Evolutionary conservation across 139 green algal genomes (phyloP).

Genomic region (Micractinium conductrix): DNA sequence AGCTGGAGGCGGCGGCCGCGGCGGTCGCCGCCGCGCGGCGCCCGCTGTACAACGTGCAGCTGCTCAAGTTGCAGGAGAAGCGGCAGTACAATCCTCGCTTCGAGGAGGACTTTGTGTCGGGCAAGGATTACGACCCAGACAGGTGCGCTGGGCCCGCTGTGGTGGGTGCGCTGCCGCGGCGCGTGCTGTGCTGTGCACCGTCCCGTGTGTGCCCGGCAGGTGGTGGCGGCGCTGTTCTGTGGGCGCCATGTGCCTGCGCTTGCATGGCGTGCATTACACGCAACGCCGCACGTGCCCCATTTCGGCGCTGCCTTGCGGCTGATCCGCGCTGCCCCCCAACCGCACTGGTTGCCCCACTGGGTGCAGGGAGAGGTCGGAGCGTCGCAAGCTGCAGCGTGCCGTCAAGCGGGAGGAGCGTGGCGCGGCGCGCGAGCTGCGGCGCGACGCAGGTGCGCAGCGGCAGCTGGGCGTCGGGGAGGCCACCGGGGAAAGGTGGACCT

Average conservation of each 20-base stretch:
- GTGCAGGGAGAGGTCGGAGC: slow-evolving; percentile 66
- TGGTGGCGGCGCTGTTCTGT: too few species aligned
- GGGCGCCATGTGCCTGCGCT: too few species aligned
- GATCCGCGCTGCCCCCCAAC: neutral
- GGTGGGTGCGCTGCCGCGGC: too few species aligned
- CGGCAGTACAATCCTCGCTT: slow-evolving; percentile 85
- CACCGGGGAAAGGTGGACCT: too few species aligned
- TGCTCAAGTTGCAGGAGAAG: slow-evolving; percentile 53
- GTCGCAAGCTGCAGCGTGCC: slow-evolving; percentile 69
- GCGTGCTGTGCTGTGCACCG: too few species aligned
- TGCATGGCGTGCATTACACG: too few species aligned
- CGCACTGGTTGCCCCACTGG: too few species aligned
- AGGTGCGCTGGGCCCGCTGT: slow-evolving; percentile 25
- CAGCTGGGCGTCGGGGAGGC: too few species aligned
- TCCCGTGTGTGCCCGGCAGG: too few species aligned
- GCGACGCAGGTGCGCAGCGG: slow-evolving; percentile 62
- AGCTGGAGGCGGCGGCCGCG: slow-evolving; percentile 19
- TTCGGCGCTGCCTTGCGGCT: too few species aligned
- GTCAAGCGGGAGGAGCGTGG: slow-evolving; percentile 75
- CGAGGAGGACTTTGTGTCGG: slow-evolving; percentile 81
- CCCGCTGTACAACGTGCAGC: slow-evolving; percentile 35
- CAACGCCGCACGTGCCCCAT: too few species aligned
- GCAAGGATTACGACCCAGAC: slow-evolving; percentile 87
- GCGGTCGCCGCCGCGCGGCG: slow-evolving; percentile 26
- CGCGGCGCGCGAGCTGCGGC: slow-evolving; percentile 90